Evolutionary conservation across 2,329 filamentous ascomycete species (phyloP), one percentile per base, ranked within the genome.

Genomic region (Podosphaera fusca): DNA sequence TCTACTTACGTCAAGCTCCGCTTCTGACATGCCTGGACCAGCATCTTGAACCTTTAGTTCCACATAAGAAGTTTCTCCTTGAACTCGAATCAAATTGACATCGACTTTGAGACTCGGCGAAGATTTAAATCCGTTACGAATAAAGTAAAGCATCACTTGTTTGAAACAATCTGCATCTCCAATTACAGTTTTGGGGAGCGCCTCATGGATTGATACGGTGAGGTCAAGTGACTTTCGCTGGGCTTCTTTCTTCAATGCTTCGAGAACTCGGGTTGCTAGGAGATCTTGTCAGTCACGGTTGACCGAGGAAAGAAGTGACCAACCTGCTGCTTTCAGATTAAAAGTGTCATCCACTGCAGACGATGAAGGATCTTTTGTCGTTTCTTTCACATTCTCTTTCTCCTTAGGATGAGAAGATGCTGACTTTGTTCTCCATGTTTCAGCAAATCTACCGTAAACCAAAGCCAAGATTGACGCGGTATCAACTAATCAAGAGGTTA

Each of bases 401-500:
- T 55, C 52, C 21, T 30, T 55, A 9, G n/a, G 6, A 9, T 7
- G 9, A 1, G 8, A 56, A 5, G 61, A 54, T 10, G 60, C 56
- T 34, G 59, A 60, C 46, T 64, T 64, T 50, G 59, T 57, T 40
- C 60, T 56, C 60, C 62, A 64, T 5, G 63, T 60, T 21, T 64
- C 63, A 33, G 62, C 61, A 53, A 64, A 64, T 54, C 61, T 60
- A 8, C 62, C 61, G 36, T 64, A 64, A 2, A 63, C 38, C 10
- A 63, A 52, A 30, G 61, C 56, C 12, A 64, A 46, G 3, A 64
- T 58, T 8, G 59, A 57, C 10, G 63, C 63, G 7, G 61, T 63
- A n/a, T 63, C 63, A 12, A 62, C 60, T 55, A 57, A 14, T 3
- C 14, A n/a, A 36, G 33, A 35, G 12, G 7, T 60, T 49, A 56